Conservation (phyloP, 2,329 filamentous ascomycete species). For the Sporothrix dimorphospora region DNA sequence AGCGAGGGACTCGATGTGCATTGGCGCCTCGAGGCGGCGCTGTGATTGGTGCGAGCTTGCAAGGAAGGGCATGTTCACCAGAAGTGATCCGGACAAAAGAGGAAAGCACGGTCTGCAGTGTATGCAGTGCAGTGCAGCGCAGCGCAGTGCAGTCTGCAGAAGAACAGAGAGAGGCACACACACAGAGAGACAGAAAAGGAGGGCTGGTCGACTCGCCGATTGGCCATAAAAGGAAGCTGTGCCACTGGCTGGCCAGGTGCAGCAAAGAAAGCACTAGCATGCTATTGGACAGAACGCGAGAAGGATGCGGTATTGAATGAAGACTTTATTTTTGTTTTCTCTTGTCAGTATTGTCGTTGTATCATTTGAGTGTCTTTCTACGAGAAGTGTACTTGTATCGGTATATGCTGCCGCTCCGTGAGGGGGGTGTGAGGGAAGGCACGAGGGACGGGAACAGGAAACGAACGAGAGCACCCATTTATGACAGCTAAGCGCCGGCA, state of each 20-base stretch:
- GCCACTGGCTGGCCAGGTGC: conserved; percentile 35
- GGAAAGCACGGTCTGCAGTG: neutral
- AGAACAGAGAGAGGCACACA: neutral
- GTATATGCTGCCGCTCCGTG: neutral
- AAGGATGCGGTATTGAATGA: neutral
- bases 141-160: neutral
- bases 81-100: conserved; percentile 12
- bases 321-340: too few relatives aligned
- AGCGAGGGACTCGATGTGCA: conserved; percentile 11
- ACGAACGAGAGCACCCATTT: neutral
- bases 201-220: conserved; percentile 33
- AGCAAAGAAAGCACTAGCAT: conserved; percentile 31
- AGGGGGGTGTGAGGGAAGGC: neutral
- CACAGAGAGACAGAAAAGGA: conserved; percentile 11
- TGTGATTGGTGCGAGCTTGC: conserved; percentile 25
- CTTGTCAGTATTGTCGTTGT: neutral
- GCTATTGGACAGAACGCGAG: conserved; percentile 37
- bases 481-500: conserved; percentile 29
- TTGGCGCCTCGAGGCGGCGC: conserved; percentile 6
- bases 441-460: conserved; percentile 15
- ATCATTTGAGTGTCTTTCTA: too few relatives aligned
- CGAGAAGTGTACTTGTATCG: too few relatives aligned
- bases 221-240: conserved; percentile 40
- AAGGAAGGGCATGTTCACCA: neutral
- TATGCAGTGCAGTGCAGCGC: neutral